Evolutionary conservation across 83 land plant genomes (phyloP).

Genomic region (Isoetes engelmannii): DNA sequence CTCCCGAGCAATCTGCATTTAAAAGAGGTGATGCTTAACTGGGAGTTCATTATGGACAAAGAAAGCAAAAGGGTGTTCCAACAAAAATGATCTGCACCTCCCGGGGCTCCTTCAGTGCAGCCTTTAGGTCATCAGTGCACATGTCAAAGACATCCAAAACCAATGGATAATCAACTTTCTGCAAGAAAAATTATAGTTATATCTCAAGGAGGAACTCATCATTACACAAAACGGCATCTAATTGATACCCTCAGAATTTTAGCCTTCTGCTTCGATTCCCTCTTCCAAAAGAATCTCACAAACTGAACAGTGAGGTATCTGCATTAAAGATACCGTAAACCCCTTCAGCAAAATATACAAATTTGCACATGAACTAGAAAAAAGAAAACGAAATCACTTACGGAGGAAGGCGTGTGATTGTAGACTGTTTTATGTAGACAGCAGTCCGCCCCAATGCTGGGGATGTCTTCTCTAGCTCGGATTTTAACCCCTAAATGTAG

Average conservation of each 20-base stretch:
- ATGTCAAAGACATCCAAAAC: slow-evolving; percentile 84
- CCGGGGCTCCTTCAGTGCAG: slow-evolving; percentile 67
- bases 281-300: slow-evolving; percentile 96
- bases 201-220: slow-evolving; percentile 2
- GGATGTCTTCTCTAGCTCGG: slow-evolving; percentile 86
- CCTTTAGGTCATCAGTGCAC: slow-evolving; percentile 81
- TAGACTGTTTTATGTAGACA: slow-evolving; percentile 66
- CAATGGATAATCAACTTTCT: slow-evolving; percentile 96
- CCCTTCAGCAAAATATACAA: neutral
- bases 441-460: slow-evolving; percentile 77
- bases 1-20: slow-evolving; percentile 46
- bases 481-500: slow-evolving; percentile 60
- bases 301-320: slow-evolving; percentile 94
- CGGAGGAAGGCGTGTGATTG: slow-evolving; percentile 64
- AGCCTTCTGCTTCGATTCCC: slow-evolving; percentile 93
- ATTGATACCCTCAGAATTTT: slow-evolving; percentile 74
- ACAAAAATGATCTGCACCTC: slow-evolving; percentile 29
- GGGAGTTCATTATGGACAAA: neutral
- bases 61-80: neutral
- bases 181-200: slow-evolving; percentile 6
- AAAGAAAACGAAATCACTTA: slow-evolving; percentile 13
- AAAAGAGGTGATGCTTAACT: neutral
- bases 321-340: slow-evolving; percentile 10
- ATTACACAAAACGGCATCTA: neutral
- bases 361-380: neutral